Conservation (phyloP, 2,329 filamentous ascomycete species). For the Epichloe glyceriae region DNA sequence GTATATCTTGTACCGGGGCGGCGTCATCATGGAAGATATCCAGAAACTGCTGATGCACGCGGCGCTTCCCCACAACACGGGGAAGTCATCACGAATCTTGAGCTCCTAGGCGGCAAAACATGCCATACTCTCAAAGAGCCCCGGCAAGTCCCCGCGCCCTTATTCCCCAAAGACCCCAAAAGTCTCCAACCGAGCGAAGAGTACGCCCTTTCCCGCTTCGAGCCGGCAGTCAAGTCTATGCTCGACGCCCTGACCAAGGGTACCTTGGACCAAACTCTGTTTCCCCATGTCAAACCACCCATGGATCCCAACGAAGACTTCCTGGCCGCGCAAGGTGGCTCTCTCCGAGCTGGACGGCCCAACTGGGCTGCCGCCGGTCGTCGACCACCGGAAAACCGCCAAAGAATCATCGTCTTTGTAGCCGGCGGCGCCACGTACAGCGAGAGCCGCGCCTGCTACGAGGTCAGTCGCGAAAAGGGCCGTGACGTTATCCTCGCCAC, state of each 20-base stretch:
- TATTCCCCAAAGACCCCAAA: constrained; percentile 59
- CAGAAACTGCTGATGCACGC: constrained; percentile 75
- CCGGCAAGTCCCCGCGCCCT: constrained; percentile 47
- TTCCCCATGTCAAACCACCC: constrained; percentile 63
- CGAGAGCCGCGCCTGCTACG: constrained; percentile 80
- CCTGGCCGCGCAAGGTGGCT: constrained; percentile 48
- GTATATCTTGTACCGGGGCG: constrained; percentile 77
- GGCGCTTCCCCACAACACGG: constrained; percentile 62
- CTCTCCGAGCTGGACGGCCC: constrained; percentile 79
- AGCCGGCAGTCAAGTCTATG: constrained; percentile 69
- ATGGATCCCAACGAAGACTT: constrained; percentile 49
- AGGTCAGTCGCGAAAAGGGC: constrained; percentile 57
- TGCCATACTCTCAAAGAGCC: constrained; percentile 62
- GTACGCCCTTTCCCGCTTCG: constrained; percentile 75
- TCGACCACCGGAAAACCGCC: constrained; percentile 62
- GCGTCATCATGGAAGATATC: constrained; percentile 72
- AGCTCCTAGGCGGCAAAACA: constrained; percentile 65
- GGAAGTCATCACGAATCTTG: constrained; percentile 63
- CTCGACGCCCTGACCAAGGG: constrained; percentile 62
- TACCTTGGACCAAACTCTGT: constrained; percentile 49
- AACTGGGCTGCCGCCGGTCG: constrained; percentile 84
- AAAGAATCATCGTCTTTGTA: constrained; percentile 87
- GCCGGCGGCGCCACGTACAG: constrained; percentile 91
- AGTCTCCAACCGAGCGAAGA: constrained; percentile 52
- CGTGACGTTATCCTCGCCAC: constrained; percentile 81